Conservation (phyloP, 2,329 filamentous ascomycete genomes). For the Akanthomyces lecanii region DNA sequence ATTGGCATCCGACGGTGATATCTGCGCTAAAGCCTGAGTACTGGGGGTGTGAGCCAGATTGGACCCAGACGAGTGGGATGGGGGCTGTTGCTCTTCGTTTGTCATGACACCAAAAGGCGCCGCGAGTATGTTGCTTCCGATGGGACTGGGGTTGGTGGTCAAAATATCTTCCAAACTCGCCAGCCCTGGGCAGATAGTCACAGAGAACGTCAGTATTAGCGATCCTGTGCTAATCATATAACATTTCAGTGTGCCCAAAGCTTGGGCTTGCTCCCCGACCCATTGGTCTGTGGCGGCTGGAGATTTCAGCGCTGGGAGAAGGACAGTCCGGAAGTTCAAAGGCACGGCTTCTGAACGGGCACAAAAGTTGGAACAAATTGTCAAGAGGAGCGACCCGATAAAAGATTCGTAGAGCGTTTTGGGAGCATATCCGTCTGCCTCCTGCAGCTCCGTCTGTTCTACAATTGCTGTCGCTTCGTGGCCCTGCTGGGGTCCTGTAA, state of each 20-base stretch:
- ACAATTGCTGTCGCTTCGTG: conserved; percentile 23
- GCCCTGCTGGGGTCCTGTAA: conserved; percentile 21
- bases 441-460: conserved; percentile 22
- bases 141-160: conserved; percentile 35
- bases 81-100: conserved; percentile 23
- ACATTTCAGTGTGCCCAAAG: conserved; percentile 49
- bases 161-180: conserved; percentile 42
- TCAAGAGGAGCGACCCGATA: conserved; percentile 47
- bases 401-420: conserved; percentile 52
- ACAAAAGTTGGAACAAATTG: conserved; percentile 49
- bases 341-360: conserved; percentile 45
- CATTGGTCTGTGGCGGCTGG: conserved; percentile 27
- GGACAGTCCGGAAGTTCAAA: conserved; percentile 49
- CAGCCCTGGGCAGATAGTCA: conserved; percentile 46
- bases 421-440: conserved; percentile 24
- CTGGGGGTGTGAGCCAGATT: conserved; percentile 49
- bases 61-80: conserved; percentile 27
- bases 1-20: conserved; percentile 37
- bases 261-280: conserved; percentile 24
- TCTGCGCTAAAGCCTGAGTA: conserved; percentile 43
- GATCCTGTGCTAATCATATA: conserved; percentile 54
- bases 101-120: conserved; percentile 49
- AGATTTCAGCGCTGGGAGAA: conserved; percentile 37
- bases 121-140: conserved; percentile 45
- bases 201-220: conserved; percentile 46